Evolutionary conservation across 2,329 filamentous ascomycete genomes (phyloP).

Genomic region (Pseudogymnoascus destructans): DNA sequence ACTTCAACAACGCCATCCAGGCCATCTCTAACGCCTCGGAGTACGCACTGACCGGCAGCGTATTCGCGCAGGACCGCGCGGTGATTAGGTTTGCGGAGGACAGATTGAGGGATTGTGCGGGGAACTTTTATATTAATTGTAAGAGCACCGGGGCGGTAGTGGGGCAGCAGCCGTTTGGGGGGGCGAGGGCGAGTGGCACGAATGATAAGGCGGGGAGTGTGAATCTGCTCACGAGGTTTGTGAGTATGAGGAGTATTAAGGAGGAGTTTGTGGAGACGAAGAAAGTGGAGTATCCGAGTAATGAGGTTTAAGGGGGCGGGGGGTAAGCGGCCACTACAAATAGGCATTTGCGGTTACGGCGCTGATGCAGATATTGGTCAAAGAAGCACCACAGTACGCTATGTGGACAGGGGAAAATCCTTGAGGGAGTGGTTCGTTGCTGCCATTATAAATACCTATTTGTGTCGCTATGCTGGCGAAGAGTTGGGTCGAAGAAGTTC

Average conservation of each 20-base stretch:
- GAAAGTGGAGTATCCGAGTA: constrained; percentile 57
- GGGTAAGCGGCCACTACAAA: neutral
- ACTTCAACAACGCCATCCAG: constrained; percentile 46
- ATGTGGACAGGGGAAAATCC: too few relatives aligned
- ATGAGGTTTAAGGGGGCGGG: constrained; percentile 34
- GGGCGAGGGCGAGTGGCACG: constrained; percentile 53
- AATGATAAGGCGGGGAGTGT: constrained; percentile 61
- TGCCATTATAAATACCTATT: too few relatives aligned
- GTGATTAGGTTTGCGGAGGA: constrained; percentile 58
- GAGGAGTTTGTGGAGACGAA: constrained; percentile 58
- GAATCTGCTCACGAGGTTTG: constrained; percentile 51
- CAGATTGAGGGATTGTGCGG: constrained; percentile 56
- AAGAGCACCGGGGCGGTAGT: constrained; percentile 66
- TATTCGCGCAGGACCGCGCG: constrained; percentile 59
- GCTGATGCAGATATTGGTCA: too few relatives aligned
- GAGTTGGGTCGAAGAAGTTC: too few relatives aligned
- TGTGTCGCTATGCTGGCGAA: too few relatives aligned
- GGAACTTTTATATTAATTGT: constrained; percentile 80
- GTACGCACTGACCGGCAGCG: constrained; percentile 64
- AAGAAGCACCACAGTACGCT: too few relatives aligned
- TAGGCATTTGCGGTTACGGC: too few relatives aligned
- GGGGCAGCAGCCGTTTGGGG: constrained; percentile 60
- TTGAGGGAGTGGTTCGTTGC: too few relatives aligned
- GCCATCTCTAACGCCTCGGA: constrained; percentile 59
- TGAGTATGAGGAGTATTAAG: constrained; percentile 56